Evolutionary conservation across 2,329 filamentous ascomycete genomes (phyloP).

Genomic region (Colletotrichum kahawae): DNA sequence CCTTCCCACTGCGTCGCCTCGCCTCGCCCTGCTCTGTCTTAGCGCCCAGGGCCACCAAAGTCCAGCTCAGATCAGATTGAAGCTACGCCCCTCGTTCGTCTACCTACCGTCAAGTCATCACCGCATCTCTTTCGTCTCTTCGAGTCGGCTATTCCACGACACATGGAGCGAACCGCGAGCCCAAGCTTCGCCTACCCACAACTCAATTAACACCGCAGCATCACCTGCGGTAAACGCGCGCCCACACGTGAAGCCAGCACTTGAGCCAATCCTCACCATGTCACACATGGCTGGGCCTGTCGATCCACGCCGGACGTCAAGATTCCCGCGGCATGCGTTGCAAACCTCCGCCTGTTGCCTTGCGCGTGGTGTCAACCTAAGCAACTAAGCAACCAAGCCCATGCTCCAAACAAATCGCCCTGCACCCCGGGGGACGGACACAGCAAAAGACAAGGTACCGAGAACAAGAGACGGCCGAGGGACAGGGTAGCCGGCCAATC

Average conservation of each 20-base stretch:
- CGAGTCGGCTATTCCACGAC: background rate
- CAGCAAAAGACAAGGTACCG: background rate
- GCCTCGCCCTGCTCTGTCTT: background rate
- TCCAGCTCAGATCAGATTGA: background rate
- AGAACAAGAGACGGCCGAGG: background rate
- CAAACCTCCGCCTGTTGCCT: background rate
- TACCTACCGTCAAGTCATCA: background rate
- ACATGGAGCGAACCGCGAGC: background rate
- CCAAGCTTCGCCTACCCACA: background rate
- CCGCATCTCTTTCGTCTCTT: background rate
- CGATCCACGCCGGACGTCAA: background rate
- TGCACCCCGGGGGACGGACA: too few relatives aligned
- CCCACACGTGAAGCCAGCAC: background rate
- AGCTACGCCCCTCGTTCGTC: background rate
- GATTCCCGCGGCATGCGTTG: background rate
- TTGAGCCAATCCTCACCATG: background rate
- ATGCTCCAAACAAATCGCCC: background rate
- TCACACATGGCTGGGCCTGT: background rate
- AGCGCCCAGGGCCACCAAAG: background rate
- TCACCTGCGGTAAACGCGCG: background rate
- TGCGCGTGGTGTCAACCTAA: background rate
- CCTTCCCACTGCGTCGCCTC: background rate
- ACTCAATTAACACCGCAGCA: background rate
- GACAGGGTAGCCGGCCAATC: background rate
- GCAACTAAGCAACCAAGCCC: background rate